These are phyloP conservation scores for Aspergillus terreus DNA, from an alignment of 2,329 filamentous ascomycete genomes.

Conservation along the genomic window DNA sequence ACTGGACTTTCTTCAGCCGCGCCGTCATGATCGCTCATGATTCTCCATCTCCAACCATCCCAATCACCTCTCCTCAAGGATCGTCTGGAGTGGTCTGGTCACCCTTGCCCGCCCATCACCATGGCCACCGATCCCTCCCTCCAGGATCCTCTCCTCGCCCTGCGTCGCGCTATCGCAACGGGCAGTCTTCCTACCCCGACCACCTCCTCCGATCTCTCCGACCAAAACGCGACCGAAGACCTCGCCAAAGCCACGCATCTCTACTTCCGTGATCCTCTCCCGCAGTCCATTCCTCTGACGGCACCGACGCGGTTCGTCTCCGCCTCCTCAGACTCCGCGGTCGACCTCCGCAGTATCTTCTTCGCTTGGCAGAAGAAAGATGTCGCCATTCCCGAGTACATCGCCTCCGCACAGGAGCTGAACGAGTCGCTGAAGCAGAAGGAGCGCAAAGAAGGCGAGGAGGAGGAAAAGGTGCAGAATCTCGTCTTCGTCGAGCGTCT, in stretches of 20 bases:
- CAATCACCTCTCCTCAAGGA: not conserved
- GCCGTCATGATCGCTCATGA: not conserved
- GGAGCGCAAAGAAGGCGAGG: slow-evolving; percentile 24
- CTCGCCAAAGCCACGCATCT: slow-evolving; percentile 76
- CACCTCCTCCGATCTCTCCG: slow-evolving; percentile 60
- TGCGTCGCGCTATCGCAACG: slow-evolving; percentile 77
- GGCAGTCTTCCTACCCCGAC: slow-evolving; percentile 69
- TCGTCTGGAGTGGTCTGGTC: not conserved
- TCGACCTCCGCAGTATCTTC: slow-evolving; percentile 91
- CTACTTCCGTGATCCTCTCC: slow-evolving; percentile 62
- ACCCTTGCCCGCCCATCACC: slow-evolving; percentile 5
- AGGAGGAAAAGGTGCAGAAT: slow-evolving; percentile 69
- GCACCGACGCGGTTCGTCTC: slow-evolving; percentile 82
- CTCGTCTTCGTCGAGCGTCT: slow-evolving; percentile 87
- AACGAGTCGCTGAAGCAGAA: slow-evolving; percentile 66
- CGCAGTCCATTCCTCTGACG: slow-evolving; percentile 64
- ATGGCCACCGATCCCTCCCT: slow-evolving; percentile 56
- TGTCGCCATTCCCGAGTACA: slow-evolving; percentile 84
- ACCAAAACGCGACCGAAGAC: slow-evolving; percentile 57
- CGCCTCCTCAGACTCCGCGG: slow-evolving; percentile 59
- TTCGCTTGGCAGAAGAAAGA: slow-evolving; percentile 96
- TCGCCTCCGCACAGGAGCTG: slow-evolving; percentile 73
- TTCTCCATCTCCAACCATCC: not conserved
- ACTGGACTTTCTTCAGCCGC: not conserved
- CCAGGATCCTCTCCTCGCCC: slow-evolving; percentile 74